These are phyloP conservation scores for Clarireedia monteithiana DNA, from an alignment of 2,329 filamentous ascomycete genomes.

Conservation along the genomic window DNA sequence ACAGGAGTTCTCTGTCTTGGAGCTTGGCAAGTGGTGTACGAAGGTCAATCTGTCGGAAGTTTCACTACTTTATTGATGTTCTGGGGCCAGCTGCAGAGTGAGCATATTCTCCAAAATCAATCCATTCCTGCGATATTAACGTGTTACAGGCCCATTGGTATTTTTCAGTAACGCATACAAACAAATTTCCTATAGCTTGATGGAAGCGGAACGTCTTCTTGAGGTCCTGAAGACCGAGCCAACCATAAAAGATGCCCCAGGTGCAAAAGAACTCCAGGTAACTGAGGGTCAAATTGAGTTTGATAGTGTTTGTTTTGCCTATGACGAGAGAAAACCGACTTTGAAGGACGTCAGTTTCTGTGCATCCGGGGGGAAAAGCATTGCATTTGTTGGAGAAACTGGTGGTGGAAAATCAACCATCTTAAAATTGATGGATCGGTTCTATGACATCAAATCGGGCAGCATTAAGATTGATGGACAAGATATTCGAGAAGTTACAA, in stretches of 20 bases:
- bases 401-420: constrained; percentile 38
- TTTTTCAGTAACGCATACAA: constrained; percentile 37
- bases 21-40: constrained; percentile 28
- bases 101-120: constrained; percentile 15
- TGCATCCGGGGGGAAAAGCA: constrained; percentile 32
- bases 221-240: constrained; percentile 50
- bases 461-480: constrained; percentile 32
- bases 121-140: constrained; percentile 16
- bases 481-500: constrained; percentile 31
- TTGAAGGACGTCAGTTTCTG: constrained; percentile 30
- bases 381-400: constrained; percentile 39
- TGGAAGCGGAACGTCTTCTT: constrained; percentile 57
- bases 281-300: constrained; percentile 31
- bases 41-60: constrained; percentile 44
- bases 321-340: constrained; percentile 28
- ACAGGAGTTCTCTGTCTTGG: constrained; percentile 32
- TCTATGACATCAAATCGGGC: constrained; percentile 37
- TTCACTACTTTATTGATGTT: constrained; percentile 60
- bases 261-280: constrained; percentile 38
- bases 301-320: constrained; percentile 31
- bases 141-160: constrained; percentile 28
- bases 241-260: constrained; percentile 41
- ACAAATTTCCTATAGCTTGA: constrained; percentile 45
- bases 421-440: constrained; percentile 36
- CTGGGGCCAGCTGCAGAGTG: constrained; percentile 45